Percentiles rank a stretch among this genome's conserved stretches.
These are phyloP conservation scores for Neodidymelliopsis sp. DNA, from an alignment of 2,329 filamentous ascomycete genomes.

Conservation along the genomic window DNA sequence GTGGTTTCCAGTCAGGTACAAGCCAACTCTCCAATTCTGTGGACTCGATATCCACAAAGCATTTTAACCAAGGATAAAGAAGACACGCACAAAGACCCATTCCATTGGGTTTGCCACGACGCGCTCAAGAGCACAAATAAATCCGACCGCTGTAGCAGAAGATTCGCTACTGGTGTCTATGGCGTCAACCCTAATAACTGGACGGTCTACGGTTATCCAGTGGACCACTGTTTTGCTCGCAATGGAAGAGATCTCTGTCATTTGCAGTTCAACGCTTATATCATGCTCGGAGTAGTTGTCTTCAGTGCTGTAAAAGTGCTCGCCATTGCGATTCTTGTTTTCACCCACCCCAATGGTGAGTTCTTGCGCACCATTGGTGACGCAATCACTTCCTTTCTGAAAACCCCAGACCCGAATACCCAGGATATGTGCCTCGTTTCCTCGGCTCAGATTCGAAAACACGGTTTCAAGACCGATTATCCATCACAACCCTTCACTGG, in stretches of 20 bases:
- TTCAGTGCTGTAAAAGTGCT: conserved; percentile 26
- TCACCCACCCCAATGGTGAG: conserved; percentile 11
- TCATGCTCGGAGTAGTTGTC: conserved; percentile 24
- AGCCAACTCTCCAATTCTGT: conserved; percentile 14
- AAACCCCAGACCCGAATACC: conserved; percentile 28
- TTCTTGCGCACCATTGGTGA: conserved; percentile 35
- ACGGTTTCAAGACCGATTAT: conserved; percentile 6
- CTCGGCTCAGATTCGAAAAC: conserved; percentile 16
- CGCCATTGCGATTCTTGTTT: conserved; percentile 20
- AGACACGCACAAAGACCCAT: conserved; percentile 22
- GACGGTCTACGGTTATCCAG: conserved; percentile 23
- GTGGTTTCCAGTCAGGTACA: conserved; percentile 14
- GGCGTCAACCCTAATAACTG: conserved; percentile 14
- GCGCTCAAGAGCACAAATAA: background rate
- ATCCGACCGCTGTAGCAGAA: conserved; percentile 3
- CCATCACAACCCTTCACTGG: conserved; percentile 2
- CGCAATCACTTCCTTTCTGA: conserved; percentile 38
- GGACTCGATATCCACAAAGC: conserved; percentile 22
- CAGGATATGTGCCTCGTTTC: conserved; percentile 28
- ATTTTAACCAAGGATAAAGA: conserved; percentile 11
- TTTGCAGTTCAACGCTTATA: conserved; percentile 26
- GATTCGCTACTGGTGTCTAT: background rate
- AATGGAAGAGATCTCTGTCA: conserved; percentile 18
- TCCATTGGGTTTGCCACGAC: conserved; percentile 25
- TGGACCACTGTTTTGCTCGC: conserved; percentile 24